Percentiles rank a stretch among this genome's conserved stretches.
Evolutionary conservation across 805 yeast species (phyloP).

Genomic region (Candida bentonensis): DNA sequence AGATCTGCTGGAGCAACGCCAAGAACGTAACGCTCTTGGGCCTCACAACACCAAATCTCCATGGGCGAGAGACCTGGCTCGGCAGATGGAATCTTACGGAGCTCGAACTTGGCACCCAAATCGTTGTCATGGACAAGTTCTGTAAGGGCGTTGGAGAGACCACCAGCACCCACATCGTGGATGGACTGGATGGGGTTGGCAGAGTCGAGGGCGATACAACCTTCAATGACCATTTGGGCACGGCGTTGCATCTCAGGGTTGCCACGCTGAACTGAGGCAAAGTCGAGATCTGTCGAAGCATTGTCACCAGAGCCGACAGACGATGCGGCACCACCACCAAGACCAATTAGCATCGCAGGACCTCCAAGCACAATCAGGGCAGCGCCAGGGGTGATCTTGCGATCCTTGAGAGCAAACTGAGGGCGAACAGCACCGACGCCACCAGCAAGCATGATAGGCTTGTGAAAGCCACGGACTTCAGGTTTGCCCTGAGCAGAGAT

Average conservation of each 20-base stretch:
- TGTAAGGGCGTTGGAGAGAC: conserved; percentile 91
- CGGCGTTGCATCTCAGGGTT: conserved; percentile 99
- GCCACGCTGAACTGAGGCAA: conserved; percentile 98
- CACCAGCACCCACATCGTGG: conserved; percentile 99
- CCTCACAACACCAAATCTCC: conserved; percentile 99
- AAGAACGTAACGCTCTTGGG: conserved; percentile 93
- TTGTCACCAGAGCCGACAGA: conserved; percentile 83
- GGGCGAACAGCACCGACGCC: conserved; percentile 97
- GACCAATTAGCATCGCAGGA: conserved; percentile 92
- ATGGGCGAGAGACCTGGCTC: conserved; percentile 99
- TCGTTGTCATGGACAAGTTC: conserved; percentile 96
- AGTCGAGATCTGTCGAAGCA: conserved; percentile 90
- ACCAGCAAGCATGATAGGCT: conserved; percentile 99
- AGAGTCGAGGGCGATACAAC: conserved; percentile 74
- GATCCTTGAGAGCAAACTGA: conserved; percentile 74
- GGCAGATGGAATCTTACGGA: conserved; percentile 75
- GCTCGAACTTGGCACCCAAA: conserved; percentile 84
- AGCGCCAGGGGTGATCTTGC: conserved; percentile 82
- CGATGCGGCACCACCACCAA: conserved; percentile 99
- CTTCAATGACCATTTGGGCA: conserved; percentile 94
- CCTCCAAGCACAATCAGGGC: conserved; percentile 92
- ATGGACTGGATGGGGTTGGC: conserved; percentile 78
- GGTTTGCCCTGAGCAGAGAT: conserved; percentile 42
- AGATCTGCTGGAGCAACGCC: conserved; percentile 78
- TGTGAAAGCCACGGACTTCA: conserved; percentile 91